Evolutionary conservation across 192 early-diverging fungal species (phyloP).

Genomic region (Spizellomyces sp.): DNA sequence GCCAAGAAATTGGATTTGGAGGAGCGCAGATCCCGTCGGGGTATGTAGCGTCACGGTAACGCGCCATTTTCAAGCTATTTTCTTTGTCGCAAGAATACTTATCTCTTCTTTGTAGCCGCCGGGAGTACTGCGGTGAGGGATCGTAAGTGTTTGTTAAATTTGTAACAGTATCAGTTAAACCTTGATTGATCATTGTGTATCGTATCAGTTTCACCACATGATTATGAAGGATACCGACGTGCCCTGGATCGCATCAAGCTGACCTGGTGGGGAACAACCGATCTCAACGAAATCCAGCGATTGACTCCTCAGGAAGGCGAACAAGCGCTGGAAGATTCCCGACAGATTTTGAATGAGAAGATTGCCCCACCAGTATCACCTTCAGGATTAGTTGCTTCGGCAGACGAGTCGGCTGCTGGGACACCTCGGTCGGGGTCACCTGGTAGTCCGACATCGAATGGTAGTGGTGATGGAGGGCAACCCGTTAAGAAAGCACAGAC

Average conservation of each 20-base stretch:
- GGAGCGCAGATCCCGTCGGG: background rate
- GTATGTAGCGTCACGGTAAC: background rate
- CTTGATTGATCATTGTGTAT: background rate
- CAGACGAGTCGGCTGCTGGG: background rate
- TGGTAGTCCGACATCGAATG: background rate
- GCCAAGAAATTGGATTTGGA: background rate
- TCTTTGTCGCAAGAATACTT: no score
- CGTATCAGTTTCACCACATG: background rate
- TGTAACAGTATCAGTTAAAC: no score
- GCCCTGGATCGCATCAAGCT: background rate
- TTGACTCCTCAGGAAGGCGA: background rate
- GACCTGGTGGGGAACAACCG: conserved; percentile 3
- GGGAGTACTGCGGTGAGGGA: no score
- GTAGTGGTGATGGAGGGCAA: background rate
- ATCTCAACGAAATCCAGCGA: background rate
- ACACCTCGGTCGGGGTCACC: background rate
- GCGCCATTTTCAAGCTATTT: no score
- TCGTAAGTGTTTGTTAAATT: no score
- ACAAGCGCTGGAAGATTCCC: no score
- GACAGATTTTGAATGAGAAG: no score
- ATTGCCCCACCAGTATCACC: background rate
- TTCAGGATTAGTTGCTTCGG: background rate
- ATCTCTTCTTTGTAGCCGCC: no score
- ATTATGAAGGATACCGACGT: background rate
- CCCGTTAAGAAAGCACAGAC: conserved; percentile 42